Base-by-base conservation (phyloP, 345 rosid genomes). In the Dimocarpus longan region DNA sequence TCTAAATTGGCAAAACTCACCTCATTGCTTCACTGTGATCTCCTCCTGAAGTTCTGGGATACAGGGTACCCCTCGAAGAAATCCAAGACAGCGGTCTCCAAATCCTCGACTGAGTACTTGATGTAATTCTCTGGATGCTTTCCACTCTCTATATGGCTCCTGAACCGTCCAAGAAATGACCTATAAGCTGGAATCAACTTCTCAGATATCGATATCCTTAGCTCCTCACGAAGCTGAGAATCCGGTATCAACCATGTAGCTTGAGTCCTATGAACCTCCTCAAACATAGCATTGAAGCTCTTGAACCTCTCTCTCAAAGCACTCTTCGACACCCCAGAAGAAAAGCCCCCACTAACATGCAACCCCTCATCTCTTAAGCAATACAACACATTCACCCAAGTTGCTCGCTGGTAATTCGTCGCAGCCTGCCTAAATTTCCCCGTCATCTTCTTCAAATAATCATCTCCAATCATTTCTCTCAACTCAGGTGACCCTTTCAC, bases 51-150 rank as follows among this genome's bases (percentile, higher is more conserved):
- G 82, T 90, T 92, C 83, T 89, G 97, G 66, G 98, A 87, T 39
- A 89, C 92, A 39, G 91, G 78, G 81, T 72, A 88, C 46, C 99
- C 99, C 84, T 95, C 99, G 19, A 95, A 95, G 91, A 95, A 92
- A 92, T 95, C 99, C 85, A 93, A 86, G 77, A 93, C 90, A 42
- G 90, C 92, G 24, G 72, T 85, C 87, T 95, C 99, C 74, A 95
- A 84, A 85, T 95, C 98, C 87, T 93, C 98, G 5, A 88, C 95
- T 0, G 97, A 85, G 69, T 91, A 95, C 86, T 93, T 95, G 79
- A 95, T 86, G 85, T 92, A 95, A 81, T 92, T 92, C 87, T 95
- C 99, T 0, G 99, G 98, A 82, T 95, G 99, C 87, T 70, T 95
- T 75, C 94, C 97, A 73, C 93, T 92, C 88, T 95, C 99, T 76